Conservation (phyloP, 495 filamentous ascomycete species). For the Annulohypoxylon maeteangense region DNA sequence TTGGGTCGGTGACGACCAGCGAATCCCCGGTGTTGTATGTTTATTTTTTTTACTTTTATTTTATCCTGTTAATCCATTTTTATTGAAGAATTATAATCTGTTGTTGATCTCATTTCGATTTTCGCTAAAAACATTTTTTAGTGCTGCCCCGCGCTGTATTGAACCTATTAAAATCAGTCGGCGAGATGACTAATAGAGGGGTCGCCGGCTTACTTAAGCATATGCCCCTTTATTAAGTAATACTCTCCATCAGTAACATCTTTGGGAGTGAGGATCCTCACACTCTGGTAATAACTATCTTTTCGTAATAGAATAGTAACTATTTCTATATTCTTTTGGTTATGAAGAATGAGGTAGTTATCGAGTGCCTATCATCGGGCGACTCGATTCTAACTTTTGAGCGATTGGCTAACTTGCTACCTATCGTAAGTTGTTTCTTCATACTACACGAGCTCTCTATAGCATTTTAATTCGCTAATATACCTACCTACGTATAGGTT, state of each 20-base stretch:
- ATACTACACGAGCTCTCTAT: background rate
- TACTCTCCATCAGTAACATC: background rate
- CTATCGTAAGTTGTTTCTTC: background rate
- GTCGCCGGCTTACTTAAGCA: background rate
- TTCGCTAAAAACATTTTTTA: background rate
- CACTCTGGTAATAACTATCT: no score
- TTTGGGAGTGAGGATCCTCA: background rate
- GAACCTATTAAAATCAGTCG: no score
- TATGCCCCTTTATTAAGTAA: background rate
- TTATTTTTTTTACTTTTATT: conserved; percentile 27
- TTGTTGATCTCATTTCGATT: background rate
- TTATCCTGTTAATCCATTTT: background rate
- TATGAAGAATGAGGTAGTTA: background rate
- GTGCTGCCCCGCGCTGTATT: no score
- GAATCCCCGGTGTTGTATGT: conserved; percentile 62
- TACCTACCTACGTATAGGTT: no score
- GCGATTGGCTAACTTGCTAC: no score
- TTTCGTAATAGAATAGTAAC: no score
- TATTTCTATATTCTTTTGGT: no score
- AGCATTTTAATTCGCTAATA: background rate
- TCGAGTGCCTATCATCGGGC: background rate
- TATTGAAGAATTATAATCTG: background rate
- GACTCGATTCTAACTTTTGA: background rate
- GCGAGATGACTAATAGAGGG: background rate
- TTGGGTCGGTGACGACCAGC: conserved; percentile 63